These are phyloP conservation scores for Tagetes erecta DNA, from an alignment of 129 eudicot genomes.

Conservation along the genomic window DNA sequence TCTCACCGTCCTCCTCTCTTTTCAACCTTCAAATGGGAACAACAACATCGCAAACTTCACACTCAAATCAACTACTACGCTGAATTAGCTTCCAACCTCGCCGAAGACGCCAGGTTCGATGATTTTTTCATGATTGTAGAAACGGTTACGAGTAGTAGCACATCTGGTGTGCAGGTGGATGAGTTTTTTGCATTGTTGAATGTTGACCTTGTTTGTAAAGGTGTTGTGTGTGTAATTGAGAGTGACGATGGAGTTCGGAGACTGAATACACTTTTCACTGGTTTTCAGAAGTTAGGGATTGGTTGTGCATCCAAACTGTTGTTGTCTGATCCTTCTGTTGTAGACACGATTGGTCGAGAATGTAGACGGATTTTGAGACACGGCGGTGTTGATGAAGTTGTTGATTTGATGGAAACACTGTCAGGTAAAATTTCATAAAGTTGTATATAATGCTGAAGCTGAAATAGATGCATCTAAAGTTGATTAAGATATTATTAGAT, in stretches of 20 bases:
- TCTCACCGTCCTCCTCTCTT: conserved; percentile 47
- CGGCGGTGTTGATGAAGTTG: conserved; percentile 51
- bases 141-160: conserved; percentile 35
- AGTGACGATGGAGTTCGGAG: conserved; percentile 49
- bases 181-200: conserved; percentile 48
- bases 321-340: conserved; percentile 45
- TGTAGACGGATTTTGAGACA: conserved; percentile 26
- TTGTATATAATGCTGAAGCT: neutral
- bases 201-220: conserved; percentile 42
- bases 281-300: conserved; percentile 54
- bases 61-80: conserved; percentile 51
- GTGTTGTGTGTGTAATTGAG: conserved; percentile 43
- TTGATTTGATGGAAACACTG: conserved; percentile 57
- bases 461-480: neutral
- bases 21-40: conserved; percentile 40
- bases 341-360: conserved; percentile 43
- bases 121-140: conserved; percentile 71
- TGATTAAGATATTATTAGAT: neutral
- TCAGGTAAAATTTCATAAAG: conserved; percentile 43
- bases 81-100: conserved; percentile 75
- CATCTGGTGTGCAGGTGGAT: conserved; percentile 37
- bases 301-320: conserved; percentile 21
- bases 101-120: conserved; percentile 57
- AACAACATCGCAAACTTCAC: conserved; percentile 28
- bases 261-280: conserved; percentile 40